Conservation (phyloP, 2,329 filamentous ascomycete species). For the Penicillium sp. region DNA sequence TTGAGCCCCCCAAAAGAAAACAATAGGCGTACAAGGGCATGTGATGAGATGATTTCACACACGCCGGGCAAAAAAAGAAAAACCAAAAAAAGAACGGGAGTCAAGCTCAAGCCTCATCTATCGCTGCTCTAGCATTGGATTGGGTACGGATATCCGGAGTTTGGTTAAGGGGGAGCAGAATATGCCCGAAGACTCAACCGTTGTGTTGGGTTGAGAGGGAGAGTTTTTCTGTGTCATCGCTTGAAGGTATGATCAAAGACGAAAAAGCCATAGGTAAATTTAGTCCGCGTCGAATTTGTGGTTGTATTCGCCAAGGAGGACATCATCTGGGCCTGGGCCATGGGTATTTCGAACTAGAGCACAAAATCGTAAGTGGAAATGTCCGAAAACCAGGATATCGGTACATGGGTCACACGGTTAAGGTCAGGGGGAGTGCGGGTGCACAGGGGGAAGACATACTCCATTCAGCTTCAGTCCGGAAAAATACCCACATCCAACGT, state of each 20-base stretch:
- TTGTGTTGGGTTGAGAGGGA: slow-evolving; percentile 1
- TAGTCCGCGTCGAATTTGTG: slow-evolving; percentile 64
- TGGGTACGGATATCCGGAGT: background rate
- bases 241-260: slow-evolving; percentile 6
- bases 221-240: slow-evolving; percentile 19
- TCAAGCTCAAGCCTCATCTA: background rate
- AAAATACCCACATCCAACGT: slow-evolving; percentile 96
- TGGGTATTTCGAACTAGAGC: slow-evolving; percentile 52
- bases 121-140: slow-evolving; percentile 4
- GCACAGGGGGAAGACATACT: slow-evolving; percentile 49
- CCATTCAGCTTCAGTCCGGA: slow-evolving; percentile 93
- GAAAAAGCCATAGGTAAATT: slow-evolving; percentile 12
- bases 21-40: slow-evolving; percentile 6
- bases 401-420: background rate
- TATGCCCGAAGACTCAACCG: background rate
- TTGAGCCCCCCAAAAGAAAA: background rate
- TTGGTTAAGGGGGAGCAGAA: background rate
- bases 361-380: slow-evolving; percentile 16
- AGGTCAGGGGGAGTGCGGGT: background rate
- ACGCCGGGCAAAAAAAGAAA: background rate
- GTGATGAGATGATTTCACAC: background rate
- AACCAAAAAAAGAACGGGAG: background rate
- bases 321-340: slow-evolving; percentile 63
- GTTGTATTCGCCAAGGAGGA: slow-evolving; percentile 70
- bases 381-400: background rate